Evolutionary conservation across 129 eudicot species (phyloP).

Genomic region (Flaveria bidentis): DNA sequence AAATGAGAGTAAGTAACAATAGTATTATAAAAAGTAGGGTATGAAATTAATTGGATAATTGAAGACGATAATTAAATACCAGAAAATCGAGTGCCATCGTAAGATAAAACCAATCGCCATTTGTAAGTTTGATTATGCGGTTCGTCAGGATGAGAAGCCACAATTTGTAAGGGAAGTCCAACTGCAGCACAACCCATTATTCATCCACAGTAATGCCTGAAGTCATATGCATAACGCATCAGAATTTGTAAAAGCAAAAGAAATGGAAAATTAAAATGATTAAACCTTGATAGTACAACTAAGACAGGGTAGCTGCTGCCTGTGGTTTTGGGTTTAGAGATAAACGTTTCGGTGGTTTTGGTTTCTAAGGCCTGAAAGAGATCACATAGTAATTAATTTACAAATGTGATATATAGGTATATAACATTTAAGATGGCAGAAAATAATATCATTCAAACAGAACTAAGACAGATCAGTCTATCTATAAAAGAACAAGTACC

Average conservation of each 20-base stretch:
- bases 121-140: conserved; percentile 31
- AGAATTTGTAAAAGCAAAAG: neutral
- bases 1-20: neutral
- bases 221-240: neutral
- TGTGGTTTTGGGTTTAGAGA: too few species aligned
- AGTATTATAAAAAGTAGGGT: neutral
- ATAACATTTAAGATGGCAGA: too few species aligned
- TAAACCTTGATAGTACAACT: neutral
- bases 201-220: neutral
- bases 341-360: too few species aligned
- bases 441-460: too few species aligned
- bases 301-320: too few species aligned
- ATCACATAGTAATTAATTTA: neutral
- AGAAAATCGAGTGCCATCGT: conserved; percentile 75
- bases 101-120: conserved; percentile 80
- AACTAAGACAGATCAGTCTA: too few species aligned
- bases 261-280: neutral
- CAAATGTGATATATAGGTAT: neutral
- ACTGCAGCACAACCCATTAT: conserved; percentile 18
- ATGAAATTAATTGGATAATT: neutral
- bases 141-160: conserved; percentile 12
- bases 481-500: too few species aligned
- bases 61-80: conserved; percentile 36
- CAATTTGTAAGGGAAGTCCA: conserved; percentile 23
- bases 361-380: too few species aligned